A percentile compares a stretch with the other conserved stretches of the same genome.
phyloP scores from a whole-genome alignment of 768 basidiomycete species.

The Tylopilus plumbeoviolaceoides region DNA sequence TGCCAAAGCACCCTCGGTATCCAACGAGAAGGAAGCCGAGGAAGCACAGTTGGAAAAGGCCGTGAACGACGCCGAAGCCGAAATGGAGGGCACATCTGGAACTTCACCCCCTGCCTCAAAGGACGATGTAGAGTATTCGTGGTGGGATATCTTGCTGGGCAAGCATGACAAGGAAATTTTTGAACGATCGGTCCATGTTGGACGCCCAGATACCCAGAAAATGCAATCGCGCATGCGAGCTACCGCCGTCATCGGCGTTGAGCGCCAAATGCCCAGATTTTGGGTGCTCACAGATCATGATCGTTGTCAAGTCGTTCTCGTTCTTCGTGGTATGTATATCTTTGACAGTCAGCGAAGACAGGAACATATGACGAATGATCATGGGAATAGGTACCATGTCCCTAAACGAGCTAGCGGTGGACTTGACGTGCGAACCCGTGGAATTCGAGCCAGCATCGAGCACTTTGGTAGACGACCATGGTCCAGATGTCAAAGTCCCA shows the following conservation, averaged over 20 bases:
- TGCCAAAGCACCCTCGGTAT: conserved; percentile 24
- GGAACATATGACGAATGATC: conserved; percentile 2
- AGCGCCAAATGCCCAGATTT: conserved; percentile 74
- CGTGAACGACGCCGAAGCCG: conserved; percentile 67
- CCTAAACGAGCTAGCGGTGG: conserved; percentile 81
- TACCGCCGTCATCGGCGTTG: conserved; percentile 61
- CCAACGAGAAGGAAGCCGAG: conserved; percentile 47
- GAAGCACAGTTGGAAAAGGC: conserved; percentile 61
- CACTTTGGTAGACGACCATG: conserved; percentile 21
- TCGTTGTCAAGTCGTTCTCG: conserved; percentile 69
- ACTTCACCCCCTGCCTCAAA: conserved; percentile 22
- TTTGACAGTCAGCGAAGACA: neutral
- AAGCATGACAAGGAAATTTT: conserved; percentile 83
- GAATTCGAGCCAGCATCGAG: conserved; percentile 55
- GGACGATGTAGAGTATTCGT: conserved; percentile 49
- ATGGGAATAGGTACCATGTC: conserved; percentile 67
- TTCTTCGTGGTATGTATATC: conserved; percentile 51
- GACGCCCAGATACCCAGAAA: conserved; percentile 14
- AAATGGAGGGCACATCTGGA: conserved; percentile 43
- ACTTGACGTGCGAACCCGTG: conserved; percentile 76
- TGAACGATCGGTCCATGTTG: conserved; percentile 48
- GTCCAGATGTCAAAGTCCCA: conserved; percentile 32
- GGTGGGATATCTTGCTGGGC: conserved; percentile 82
- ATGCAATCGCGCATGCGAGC: conserved; percentile 42
- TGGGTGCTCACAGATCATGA: conserved; percentile 85